Conservation (phyloP, 192 early-diverging fungal species). For the Nowakowskiella sp. region DNA sequence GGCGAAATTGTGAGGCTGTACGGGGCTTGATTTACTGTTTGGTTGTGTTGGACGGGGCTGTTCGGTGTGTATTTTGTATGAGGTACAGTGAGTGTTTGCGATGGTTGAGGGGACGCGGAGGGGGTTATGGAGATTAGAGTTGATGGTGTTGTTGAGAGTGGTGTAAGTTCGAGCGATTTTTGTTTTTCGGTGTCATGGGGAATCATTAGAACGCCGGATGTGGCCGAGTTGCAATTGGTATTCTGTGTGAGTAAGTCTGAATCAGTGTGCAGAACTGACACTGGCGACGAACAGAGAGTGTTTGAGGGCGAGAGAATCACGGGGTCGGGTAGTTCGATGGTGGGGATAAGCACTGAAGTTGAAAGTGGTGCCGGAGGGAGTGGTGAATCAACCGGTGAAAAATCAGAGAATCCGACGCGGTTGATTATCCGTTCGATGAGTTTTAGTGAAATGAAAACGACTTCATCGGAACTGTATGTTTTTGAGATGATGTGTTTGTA, state of each 20-base stretch:
- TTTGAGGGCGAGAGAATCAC: too few relatives aligned
- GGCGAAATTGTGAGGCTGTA: slow-evolving; percentile 58
- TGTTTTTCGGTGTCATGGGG: background rate
- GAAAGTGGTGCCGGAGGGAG: too few relatives aligned
- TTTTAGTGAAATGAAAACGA: too few relatives aligned
- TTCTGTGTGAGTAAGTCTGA: background rate
- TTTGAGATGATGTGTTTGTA: too few relatives aligned
- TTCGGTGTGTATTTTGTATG: background rate
- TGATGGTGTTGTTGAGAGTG: background rate
- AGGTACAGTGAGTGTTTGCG: slow-evolving; percentile 10
- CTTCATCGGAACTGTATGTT: too few relatives aligned
- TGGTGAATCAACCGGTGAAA: too few relatives aligned
- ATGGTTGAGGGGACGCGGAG: slow-evolving; percentile 12
- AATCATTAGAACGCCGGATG: background rate
- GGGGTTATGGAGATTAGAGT: slow-evolving; percentile 4
- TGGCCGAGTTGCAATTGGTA: background rate
- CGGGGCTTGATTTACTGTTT: background rate
- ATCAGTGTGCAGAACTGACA: too few relatives aligned
- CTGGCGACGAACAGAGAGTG: too few relatives aligned
- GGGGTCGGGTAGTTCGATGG: slow-evolving; percentile 2
- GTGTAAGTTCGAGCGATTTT: background rate
- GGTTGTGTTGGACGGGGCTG: background rate
- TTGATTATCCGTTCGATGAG: too few relatives aligned
- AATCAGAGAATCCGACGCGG: too few relatives aligned
- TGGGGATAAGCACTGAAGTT: background rate